Evolutionary conservation across 352 stramenopile genomes (phyloP), one percentile per base, ranked within the genome.

Genomic region (Lagenidium giganteum): DNA sequence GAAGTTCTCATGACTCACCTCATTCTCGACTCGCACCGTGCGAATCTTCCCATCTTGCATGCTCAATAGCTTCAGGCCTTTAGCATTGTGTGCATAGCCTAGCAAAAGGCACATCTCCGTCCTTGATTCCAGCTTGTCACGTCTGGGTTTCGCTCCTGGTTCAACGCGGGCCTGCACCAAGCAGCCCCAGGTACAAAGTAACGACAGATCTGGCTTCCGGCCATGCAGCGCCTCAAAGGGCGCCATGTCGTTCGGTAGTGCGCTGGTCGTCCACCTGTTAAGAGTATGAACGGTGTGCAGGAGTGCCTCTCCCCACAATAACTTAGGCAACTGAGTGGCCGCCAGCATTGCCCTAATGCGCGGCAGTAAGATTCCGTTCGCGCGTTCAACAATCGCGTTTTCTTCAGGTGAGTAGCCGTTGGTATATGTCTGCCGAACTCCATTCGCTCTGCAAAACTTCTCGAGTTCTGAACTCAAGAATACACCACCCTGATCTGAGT

Each of bases 391-490:
- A 11, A 66, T 52, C 0, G 23, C 12, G 7, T 58, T 62, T 17
- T 58, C 57, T 39, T 65, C 36, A 0, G 43, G 47, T 23, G 16
- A 49, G 25, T 66, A 55, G 0, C 47, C 16, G 22, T 62, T 59
- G 11, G 44, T 52, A 14, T 38, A 44, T n/a, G 2, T 2, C 23
- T 54, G 20, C 25, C 27, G 6, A 17, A 64, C 51, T 8, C 43
- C 55, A 8, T 51, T n/a, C 1, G 23, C 25, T 2, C n/a, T 16
- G 9, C 43, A 59, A 24, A 64, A 47, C 12, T 38, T 17, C 0
- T 9, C 13, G 7, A 57, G 26, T 1, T 49, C 30, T 8, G 17
- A 18, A 17, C 26, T 24, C 13, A 46, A 20, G 14, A 57, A 57
- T n/a, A 57, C 46, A 39, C 55, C 55, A 26, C 49, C 55, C 31